Evolutionary conservation across 106 monocot genomes (phyloP), one percentile per base, ranked within the genome.

Genomic region (Ottelia alismoides): DNA sequence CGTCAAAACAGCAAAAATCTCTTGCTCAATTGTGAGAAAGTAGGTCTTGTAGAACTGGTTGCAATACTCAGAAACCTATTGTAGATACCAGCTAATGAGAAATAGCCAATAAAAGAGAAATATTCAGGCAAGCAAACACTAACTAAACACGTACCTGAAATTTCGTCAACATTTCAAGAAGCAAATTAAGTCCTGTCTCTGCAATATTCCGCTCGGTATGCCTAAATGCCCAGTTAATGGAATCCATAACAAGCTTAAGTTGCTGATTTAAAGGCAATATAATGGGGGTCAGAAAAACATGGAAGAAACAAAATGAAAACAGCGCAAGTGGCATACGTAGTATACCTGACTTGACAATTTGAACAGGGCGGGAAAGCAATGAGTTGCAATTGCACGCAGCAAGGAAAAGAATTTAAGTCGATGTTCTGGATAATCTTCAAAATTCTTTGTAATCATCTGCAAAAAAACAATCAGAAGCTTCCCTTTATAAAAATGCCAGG

Each of bases 201-300:
- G 94, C 94, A 64, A 96, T 96, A 54, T 96, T 96, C 64, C 94
- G 81, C 76, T 96, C 94, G 3, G 94, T 96, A 60, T 96, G 94
- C 45, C 94, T 80, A 58, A 89, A 96, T 55, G 94, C 94, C 94
- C 94, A 96, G 49, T 74, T 89, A 62, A 96, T 84, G 2, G 94
- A 96, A 65, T 96, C 88, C 78, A 96, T 85, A 1, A 96, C 85
- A 32, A 96, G 78, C 30, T 89, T 85, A 54, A 96, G 59, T 96
- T 96, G 94, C 94, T 96, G 78, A 3, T 12, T n/a, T n/a, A n/a
- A n/a, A n/a, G n/a, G n/a, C n/a, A n/a, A n/a, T n/a, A n/a, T n/a
- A n/a, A n/a, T n/a, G n/a, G n/a, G n/a, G n/a, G n/a, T n/a, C n/a
- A n/a, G n/a, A n/a, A n/a, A n/a, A n/a, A n/a, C n/a, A n/a, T n/a